These are phyloP conservation scores for Psilocybe subaeruginosa DNA, from an alignment of 768 basidiomycete species.

Conservation along the genomic window DNA sequence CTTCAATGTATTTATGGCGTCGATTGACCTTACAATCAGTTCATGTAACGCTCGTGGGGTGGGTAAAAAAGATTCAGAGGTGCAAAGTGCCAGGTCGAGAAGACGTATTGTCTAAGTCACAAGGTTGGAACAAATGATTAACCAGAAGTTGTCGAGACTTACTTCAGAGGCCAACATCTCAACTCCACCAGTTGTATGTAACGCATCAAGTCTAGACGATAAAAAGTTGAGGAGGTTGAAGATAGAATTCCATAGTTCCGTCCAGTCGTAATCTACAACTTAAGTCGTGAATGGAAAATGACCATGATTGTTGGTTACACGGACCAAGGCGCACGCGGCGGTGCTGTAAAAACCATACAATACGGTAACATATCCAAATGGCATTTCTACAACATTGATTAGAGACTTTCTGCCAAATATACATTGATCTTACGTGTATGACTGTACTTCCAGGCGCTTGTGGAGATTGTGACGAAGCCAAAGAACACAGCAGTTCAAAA, in stretches of 20 bases:
- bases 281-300: neutral
- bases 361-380: conserved; percentile 54
- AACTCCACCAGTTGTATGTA: conserved; percentile 55
- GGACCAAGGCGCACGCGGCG: conserved; percentile 57
- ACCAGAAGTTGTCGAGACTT: conserved; percentile 10
- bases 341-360: conserved; percentile 60
- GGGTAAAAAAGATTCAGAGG: conserved; percentile 56
- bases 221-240: conserved; percentile 59
- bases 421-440: conserved; percentile 50
- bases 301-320: conserved; percentile 11
- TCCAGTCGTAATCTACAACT: conserved; percentile 65
- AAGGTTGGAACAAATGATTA: neutral
- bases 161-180: conserved; percentile 61
- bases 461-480: conserved; percentile 76
- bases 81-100: conserved; percentile 54
- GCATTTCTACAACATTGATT: conserved; percentile 43
- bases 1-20: neutral
- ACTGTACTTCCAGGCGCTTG: conserved; percentile 57
- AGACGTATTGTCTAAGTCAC: conserved; percentile 48
- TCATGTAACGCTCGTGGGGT: conserved; percentile 58
- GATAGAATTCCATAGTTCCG: conserved; percentile 63
- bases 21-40: conserved; percentile 54
- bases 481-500: conserved; percentile 70
- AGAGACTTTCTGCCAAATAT: neutral
- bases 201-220: conserved; percentile 52